Evolutionary conservation across 495 filamentous ascomycete species (phyloP).

Genomic region (Penicillium ochrochloron): DNA sequence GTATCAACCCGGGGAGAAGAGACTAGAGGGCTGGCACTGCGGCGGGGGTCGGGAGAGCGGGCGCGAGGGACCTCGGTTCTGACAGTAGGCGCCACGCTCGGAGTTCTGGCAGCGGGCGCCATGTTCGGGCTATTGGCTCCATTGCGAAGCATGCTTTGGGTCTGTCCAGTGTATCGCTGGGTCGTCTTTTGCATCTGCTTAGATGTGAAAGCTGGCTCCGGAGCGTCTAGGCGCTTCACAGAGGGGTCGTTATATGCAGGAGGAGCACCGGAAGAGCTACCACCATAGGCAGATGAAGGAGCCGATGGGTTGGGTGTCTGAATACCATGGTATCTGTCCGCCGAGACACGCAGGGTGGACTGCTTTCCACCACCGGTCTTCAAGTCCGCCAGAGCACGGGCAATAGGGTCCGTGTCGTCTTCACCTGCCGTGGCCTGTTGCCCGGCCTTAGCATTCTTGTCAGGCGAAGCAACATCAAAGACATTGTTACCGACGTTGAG

Average conservation of each 20-base stretch:
- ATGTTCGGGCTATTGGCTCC: slow-evolving; percentile 38
- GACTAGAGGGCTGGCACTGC: slow-evolving; percentile 59
- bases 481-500: slow-evolving; percentile 97
- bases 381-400: slow-evolving; percentile 86
- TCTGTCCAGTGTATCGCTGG: slow-evolving; percentile 82
- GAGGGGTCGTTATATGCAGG: slow-evolving; percentile 80
- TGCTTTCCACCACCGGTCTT: slow-evolving; percentile 82
- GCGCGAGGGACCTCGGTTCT: slow-evolving; percentile 49
- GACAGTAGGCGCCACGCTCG: slow-evolving; percentile 30
- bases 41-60: slow-evolving; percentile 47
- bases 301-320: slow-evolving; percentile 66
- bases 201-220: slow-evolving; percentile 88
- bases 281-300: slow-evolving; percentile 63
- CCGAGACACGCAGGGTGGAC: slow-evolving; percentile 78
- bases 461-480: slow-evolving; percentile 91
- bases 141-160: slow-evolving; percentile 76
- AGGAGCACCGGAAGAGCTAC: slow-evolving; percentile 60
- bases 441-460: slow-evolving; percentile 49
- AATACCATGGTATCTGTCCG: slow-evolving; percentile 91
- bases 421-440: slow-evolving; percentile 40
- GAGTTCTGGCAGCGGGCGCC: slow-evolving; percentile 32
- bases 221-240: slow-evolving; percentile 81
- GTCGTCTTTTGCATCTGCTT: slow-evolving; percentile 93
- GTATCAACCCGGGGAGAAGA: slow-evolving; percentile 41
- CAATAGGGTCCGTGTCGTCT: slow-evolving; percentile 82